Evolutionary conservation across 2,329 filamentous ascomycete genomes (phyloP), one percentile per base, ranked within the genome.

Genomic region (Aureobasidium sp.): DNA sequence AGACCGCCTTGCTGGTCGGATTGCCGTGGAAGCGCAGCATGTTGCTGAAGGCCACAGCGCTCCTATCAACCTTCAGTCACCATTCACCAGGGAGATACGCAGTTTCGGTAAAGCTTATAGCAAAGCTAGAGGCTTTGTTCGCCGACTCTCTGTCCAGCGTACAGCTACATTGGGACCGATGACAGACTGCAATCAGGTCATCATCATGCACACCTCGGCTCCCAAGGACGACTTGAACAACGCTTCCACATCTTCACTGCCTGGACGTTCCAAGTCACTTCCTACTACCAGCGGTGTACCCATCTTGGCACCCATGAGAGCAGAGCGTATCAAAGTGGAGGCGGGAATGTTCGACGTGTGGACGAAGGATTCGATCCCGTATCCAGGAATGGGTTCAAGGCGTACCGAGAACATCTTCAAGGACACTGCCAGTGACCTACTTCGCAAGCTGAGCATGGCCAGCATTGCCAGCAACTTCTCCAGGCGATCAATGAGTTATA

Each of bases 361-460:
- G 88, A 95, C 89, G 15, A 86, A 87, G 56, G 89, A 95, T 62
- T 74, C 85, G 20, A 76, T 97, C 45, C 91, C 91, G 0, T 94
- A 88, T 70, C 91, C 92, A 17, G 91, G 91, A 1, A 92, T 96
- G 84, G 83, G 83, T 36, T 79, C 74, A 73, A 84, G 75, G 74
- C 86, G 76, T 73, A 84, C 72, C 73, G 88, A 96, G 68, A 85
- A 89, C 69, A 78, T 90, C 3, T 87, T 94, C 51, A 82, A 89
- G 56, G 84, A 84, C 44, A 91, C 88, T n/a, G 89, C 91, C 14
- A 91, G 90, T 39, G 89, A 89, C 0, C 84, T 96, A 70, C 96
- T 96, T 78, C 84, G 91, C 58, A 95, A 92, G 72, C 82, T 97
- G 65, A 96, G 90, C 74, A 87, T 90, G 69, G 87, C 88, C 53